Evolutionary conservation across 192 early-diverging fungal species (phyloP).

Genomic region (Lobosporangium transversale): DNA sequence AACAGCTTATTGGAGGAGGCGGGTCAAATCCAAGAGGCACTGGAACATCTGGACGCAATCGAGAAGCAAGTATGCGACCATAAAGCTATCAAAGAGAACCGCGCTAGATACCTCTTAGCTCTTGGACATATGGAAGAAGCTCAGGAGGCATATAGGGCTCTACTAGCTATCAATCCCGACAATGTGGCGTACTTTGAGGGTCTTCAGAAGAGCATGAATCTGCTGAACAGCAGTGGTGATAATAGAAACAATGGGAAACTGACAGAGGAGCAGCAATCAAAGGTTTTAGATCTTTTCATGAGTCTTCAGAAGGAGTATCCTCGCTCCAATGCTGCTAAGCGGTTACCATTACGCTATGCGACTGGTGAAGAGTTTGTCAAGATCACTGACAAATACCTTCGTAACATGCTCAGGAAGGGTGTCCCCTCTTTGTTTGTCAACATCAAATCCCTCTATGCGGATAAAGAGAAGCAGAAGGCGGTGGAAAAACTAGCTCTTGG

Average conservation of each 20-base stretch:
- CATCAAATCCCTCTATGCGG: constrained; percentile 76
- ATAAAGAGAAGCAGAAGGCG: constrained; percentile 70
- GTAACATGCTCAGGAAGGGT: constrained; percentile 85
- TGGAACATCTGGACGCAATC: constrained; percentile 82
- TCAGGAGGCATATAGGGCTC: constrained; percentile 75
- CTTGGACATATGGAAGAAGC: constrained; percentile 74
- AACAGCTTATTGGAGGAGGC: constrained; percentile 86
- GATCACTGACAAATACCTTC: constrained; percentile 73
- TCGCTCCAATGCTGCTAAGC: constrained; percentile 82
- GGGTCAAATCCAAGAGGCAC: constrained; percentile 78
- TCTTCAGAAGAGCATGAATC: constrained; percentile 63
- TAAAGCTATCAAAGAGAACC: constrained; percentile 78
- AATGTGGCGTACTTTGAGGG: constrained; percentile 76
- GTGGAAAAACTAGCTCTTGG: constrained; percentile 76
- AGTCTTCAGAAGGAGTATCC: constrained; percentile 76
- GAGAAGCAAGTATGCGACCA: constrained; percentile 79
- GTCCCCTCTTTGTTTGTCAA: constrained; percentile 93
- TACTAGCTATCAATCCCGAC: constrained; percentile 88
- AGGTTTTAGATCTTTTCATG: constrained; percentile 36
- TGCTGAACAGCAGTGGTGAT: constrained; percentile 51
- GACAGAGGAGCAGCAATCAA: constrained; percentile 36
- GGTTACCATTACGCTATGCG: constrained; percentile 79
- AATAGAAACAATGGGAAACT: too few relatives aligned
- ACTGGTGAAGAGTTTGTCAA: constrained; percentile 70
- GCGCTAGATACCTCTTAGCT: constrained; percentile 73